Evolutionary conservation across 768 basidiomycete genomes (phyloP).

Genomic region (Termitomyces sp.): DNA sequence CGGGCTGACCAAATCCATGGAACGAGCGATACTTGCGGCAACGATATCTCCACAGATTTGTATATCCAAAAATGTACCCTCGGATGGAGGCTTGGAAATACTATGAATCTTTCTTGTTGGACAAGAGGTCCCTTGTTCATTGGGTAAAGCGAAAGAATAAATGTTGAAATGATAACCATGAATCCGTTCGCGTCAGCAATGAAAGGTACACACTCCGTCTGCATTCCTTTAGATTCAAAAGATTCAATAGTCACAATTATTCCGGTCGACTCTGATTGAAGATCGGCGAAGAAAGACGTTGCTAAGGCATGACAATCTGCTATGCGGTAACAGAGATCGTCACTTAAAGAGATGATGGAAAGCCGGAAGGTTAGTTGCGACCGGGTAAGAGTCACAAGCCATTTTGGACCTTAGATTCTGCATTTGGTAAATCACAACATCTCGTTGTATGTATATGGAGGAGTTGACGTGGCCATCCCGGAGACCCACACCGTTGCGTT

Average conservation of each 20-base stretch:
- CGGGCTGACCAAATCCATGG: conserved; percentile 9
- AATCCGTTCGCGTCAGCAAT: not conserved
- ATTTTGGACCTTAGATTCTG: conserved; percentile 42
- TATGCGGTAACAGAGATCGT: conserved; percentile 20
- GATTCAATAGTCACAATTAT: conserved; percentile 9
- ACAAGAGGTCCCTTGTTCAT: conserved; percentile 7
- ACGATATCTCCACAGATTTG: conserved; percentile 21
- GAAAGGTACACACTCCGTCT: conserved; percentile 6
- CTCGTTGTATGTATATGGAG: conserved; percentile 32
- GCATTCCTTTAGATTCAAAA: conserved; percentile 6
- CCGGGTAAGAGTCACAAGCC: conserved; percentile 40
- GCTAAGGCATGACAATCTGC: conserved; percentile 22
- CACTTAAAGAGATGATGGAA: conserved; percentile 38
- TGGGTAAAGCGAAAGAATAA: conserved; percentile 17
- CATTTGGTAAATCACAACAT: conserved; percentile 37
- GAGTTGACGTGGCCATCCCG: conserved; percentile 28
- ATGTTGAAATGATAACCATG: conserved; percentile 10
- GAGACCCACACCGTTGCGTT: conserved; percentile 38
- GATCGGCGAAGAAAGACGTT: conserved; percentile 27
- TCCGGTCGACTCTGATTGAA: conserved; percentile 13
- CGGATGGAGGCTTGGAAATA: conserved; percentile 9
- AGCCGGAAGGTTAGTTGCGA: conserved; percentile 25
- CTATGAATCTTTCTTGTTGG: conserved; percentile 5
- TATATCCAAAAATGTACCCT: conserved; percentile 20
- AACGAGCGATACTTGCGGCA: conserved; percentile 17